Base-by-base conservation (phyloP, 768 basidiomycete species). In the Boletus sp. region DNA sequence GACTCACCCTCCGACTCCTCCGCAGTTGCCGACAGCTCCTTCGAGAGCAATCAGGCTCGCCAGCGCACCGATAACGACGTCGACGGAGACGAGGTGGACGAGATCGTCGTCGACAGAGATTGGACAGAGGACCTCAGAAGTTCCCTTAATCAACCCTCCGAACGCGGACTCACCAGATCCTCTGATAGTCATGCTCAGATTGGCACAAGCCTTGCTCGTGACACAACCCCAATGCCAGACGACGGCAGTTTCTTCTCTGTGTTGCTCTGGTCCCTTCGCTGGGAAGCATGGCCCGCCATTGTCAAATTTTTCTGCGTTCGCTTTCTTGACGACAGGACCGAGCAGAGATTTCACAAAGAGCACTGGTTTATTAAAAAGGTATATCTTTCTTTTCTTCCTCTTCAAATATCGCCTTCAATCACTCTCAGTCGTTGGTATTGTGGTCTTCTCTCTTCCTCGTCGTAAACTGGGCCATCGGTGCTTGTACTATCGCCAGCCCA, bases 21-120 rank as follows among this genome's bases (percentile, higher is more conserved):
- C 5, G 62, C 77, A 9, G 55, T 79, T 17, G 81, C 77, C 27
- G 82, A 81, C 45, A 81, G 77, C 56, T 72, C 73, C 23, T 65
- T 66, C 3, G 80, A 78, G 60, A 71, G 70, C 52, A 75, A 65
- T 37, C 74, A 69, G 33, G 45, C 60, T 13, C 72, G 58, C n/a
- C 58, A 42, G 7, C 55, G 64, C 33, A 63, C 68, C 17, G 75
- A 75, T 29, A 66, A 64, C 14, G 74, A 68, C 34, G 21, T 38
- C 29, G 59, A 70, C 9, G 71, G 64, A 7, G 75, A 74, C 30
- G 71, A 75, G 49, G 82, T 90, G 8, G 81, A 91, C 67, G 81
- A 88, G 72, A 81, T 90, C 21, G 82, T 91, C 23, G 88, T 91
- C 15, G 88, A 91, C 68, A 79, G 87, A 44, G 72, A 77, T 32